Evolutionary conservation across 2,329 filamentous ascomycete genomes (phyloP), one percentile per base, ranked within the genome.

Genomic region (Apiospora arundinis): DNA sequence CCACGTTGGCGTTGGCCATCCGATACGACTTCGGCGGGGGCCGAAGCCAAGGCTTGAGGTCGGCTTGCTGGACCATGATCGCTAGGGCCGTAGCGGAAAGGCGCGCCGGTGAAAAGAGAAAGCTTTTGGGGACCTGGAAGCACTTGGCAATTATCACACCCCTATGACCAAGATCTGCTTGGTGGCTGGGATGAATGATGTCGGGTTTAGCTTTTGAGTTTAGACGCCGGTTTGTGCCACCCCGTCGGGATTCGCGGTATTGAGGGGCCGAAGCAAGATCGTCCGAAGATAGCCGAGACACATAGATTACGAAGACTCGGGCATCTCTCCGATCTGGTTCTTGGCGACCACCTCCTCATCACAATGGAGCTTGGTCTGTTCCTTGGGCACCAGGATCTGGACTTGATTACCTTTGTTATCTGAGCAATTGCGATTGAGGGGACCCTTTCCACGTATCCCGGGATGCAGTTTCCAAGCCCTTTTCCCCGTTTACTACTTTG

Each of bases 11-110:
- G 44, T 77, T 75, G 65, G 67, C 70, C 25, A 78, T 48, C 3
- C 75, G 45, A 68, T 76, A 78, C 2, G 69, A 28, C 21, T 71
- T 72, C 2, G 72, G 75, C 18, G 73, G 45, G 25, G 73, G 71
- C 46, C 76, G 71, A 9, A 76, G 73, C 77, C 76, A 78, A 1
- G 77, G 76, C 68, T 77, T 77, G 69, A 78, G 73, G 25, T 71
- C 69, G 56, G 67, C 65, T 68, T 76, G 75, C 40, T 73, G 69
- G 11, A 76, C 75, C 76, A 78, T 78, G 28, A 23, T 71, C 12
- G 44, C 42, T 1, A 63, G 7, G 18, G 2, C 49, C 9, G 37
- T n/a, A 40, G 18, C 9, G 16, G 18, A 14, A 40, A 40, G 2
- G 14, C 18, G 12, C 28, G 16, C 2, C 52, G 2, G 8, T 4